Percentiles rank a stretch among this genome's conserved stretches.
Conservation (phyloP, 345 rosid genomes). For the Acer yangbiense region DNA sequence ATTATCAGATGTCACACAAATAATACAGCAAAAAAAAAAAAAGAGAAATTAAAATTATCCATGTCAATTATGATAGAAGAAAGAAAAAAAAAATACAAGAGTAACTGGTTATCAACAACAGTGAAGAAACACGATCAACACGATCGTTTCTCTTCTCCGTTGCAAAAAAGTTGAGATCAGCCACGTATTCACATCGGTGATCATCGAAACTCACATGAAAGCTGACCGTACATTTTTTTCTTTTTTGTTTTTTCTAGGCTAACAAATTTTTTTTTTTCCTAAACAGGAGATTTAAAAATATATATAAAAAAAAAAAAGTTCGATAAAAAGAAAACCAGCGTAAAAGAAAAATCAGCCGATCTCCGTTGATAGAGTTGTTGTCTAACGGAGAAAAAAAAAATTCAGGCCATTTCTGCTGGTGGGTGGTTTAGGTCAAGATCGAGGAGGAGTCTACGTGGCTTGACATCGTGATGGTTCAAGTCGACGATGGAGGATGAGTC, state of each 20-base stretch:
- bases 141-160: slow-evolving; percentile 17
- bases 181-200: slow-evolving; percentile 30
- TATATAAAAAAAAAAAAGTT: not conserved
- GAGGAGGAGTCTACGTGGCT: slow-evolving; percentile 33
- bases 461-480: slow-evolving; percentile 32
- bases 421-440: slow-evolving; percentile 75
- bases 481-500: slow-evolving; percentile 62
- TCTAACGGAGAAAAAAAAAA: slow-evolving; percentile 3
- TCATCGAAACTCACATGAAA: slow-evolving; percentile 19
- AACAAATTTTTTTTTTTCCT: not conserved
- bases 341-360: not conserved
- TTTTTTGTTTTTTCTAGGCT: slow-evolving; percentile 10
- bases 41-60: not conserved
- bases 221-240: slow-evolving; percentile 1
- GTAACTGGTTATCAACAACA: slow-evolving; percentile 32
- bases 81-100: slow-evolving; percentile 4
- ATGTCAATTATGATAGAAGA: slow-evolving; percentile 8
- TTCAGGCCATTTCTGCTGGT: slow-evolving; percentile 51
- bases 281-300: not conserved
- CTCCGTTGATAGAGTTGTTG: not conserved
- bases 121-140: slow-evolving; percentile 2
- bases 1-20: too few relatives aligned
- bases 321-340: slow-evolving; percentile 7
- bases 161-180: slow-evolving; percentile 36
- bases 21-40: not conserved